Conservation (phyloP, 495 filamentous ascomycete species). For the Lasiosphaeria ovina region DNA sequence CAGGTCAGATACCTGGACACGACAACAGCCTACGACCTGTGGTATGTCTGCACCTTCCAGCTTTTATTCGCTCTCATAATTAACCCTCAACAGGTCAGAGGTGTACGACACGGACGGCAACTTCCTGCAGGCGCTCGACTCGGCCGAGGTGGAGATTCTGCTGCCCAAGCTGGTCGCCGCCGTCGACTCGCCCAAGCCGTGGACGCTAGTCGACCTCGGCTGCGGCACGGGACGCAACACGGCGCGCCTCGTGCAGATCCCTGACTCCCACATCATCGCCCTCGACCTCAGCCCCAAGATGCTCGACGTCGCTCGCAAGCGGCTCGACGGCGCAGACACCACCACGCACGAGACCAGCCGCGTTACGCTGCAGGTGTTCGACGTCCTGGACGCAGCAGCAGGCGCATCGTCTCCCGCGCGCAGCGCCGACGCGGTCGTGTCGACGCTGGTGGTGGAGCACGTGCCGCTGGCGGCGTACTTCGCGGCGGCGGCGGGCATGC, state of each 20-base stretch:
- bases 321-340: slow-evolving; percentile 27
- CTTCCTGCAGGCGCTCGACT: slow-evolving; percentile 69
- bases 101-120: slow-evolving; percentile 71
- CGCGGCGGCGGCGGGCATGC: slow-evolving; percentile 42
- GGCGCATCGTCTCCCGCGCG: background rate
- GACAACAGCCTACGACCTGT: slow-evolving; percentile 31
- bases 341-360: background rate
- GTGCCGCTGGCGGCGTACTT: slow-evolving; percentile 60
- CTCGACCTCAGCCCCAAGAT: slow-evolving; percentile 44
- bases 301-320: slow-evolving; percentile 54
- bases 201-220: slow-evolving; percentile 58
- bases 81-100: background rate
- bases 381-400: background rate
- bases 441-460: slow-evolving; percentile 70
- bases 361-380: slow-evolving; percentile 15
- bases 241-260: slow-evolving; percentile 47
- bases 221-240: slow-evolving; percentile 74
- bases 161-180: slow-evolving; percentile 46
- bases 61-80: no score
- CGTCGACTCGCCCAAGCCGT: slow-evolving; percentile 21
- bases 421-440: slow-evolving; percentile 50
- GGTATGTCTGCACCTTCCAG: slow-evolving; percentile 15
- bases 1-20: slow-evolving; percentile 13
- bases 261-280: slow-evolving; percentile 29
- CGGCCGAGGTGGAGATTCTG: slow-evolving; percentile 51